A percentile compares a stretch with the other conserved stretches of the same genome.
Conservation (phyloP, 495 filamentous ascomycete species). For the Tuber indicum region DNA sequence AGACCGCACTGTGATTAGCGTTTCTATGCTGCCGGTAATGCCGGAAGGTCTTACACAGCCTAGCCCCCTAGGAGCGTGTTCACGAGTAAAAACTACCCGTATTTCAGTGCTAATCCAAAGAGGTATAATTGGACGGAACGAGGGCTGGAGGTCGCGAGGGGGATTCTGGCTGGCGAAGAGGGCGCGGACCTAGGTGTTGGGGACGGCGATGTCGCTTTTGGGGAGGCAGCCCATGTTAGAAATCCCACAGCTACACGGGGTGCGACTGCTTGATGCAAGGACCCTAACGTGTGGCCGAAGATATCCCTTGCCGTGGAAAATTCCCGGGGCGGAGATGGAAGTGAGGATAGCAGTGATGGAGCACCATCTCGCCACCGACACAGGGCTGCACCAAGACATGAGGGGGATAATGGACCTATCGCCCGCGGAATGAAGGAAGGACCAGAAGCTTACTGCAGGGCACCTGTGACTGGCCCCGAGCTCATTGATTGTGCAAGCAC, state of each 20-base stretch:
- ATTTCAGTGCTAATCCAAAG: constrained; percentile 61
- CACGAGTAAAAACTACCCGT: constrained; percentile 66
- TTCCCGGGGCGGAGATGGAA: neutral
- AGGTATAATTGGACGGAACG: constrained; percentile 69
- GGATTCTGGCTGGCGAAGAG: constrained; percentile 52
- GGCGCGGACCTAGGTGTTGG: neutral
- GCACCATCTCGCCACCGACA: neutral
- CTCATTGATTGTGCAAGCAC: neutral
- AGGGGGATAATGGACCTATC: neutral
- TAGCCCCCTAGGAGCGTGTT: constrained; percentile 83
- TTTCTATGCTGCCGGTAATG: constrained; percentile 61
- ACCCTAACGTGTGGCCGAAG: neutral
- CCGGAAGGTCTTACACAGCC: constrained; percentile 68
- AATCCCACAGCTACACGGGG: neutral
- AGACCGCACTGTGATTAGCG: constrained; percentile 69
- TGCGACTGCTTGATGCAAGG: neutral
- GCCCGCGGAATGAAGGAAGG: neutral
- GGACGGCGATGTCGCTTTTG: neutral
- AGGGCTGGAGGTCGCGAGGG: constrained; percentile 69
- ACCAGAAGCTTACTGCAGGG: neutral
- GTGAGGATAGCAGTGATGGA: neutral
- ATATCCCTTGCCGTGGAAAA: neutral
- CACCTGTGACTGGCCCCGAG: neutral
- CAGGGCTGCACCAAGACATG: neutral
- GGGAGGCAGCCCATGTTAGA: neutral